A percentile compares a stretch with the other conserved stretches of the same genome.
Evolutionary conservation across 208 protist genomes (phyloP).

Genomic region (Trypanosomatidae sp.): DNA sequence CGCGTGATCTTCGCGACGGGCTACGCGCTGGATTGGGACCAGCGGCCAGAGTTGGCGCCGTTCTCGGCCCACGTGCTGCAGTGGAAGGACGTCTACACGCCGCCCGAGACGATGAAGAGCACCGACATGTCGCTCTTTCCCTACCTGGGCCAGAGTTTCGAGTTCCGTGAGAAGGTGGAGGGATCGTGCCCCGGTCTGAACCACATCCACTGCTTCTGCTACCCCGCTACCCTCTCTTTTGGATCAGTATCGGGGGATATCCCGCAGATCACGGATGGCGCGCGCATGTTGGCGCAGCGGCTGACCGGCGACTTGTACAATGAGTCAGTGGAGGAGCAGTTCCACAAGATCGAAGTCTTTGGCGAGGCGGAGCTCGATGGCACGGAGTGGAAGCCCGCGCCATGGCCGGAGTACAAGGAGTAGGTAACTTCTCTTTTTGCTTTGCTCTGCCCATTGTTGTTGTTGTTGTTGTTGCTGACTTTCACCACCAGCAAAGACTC

Average conservation of each 20-base stretch:
- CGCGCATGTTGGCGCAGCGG: constrained; percentile 10
- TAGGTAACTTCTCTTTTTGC: not conserved
- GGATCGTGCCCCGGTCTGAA: constrained; percentile 2
- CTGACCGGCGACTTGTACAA: constrained; percentile 3
- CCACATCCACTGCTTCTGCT: constrained; percentile 22
- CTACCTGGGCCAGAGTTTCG: constrained; percentile 10
- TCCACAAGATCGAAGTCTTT: constrained; percentile 1
- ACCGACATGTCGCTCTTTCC: constrained; percentile 11
- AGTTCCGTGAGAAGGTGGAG: constrained; percentile 9
- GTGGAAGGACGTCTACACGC: constrained; percentile 15
- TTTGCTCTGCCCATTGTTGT: not conserved
- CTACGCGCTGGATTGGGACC: not conserved
- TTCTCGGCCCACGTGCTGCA: constrained; percentile 11
- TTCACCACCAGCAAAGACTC: no score
- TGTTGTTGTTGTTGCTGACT: not conserved
- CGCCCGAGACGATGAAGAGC: not conserved
- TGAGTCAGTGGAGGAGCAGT: not conserved
- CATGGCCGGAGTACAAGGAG: not conserved
- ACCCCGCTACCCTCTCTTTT: constrained; percentile 13
- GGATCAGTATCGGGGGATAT: constrained; percentile 4
- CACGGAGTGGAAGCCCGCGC: constrained; percentile 2
- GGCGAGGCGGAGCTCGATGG: constrained; percentile 7
- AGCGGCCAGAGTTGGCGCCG: constrained; percentile 13
- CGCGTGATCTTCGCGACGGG: constrained; percentile 12
- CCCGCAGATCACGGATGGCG: constrained; percentile 13